Base-by-base conservation (phyloP, 805 yeast species). In the Candida anglica region DNA sequence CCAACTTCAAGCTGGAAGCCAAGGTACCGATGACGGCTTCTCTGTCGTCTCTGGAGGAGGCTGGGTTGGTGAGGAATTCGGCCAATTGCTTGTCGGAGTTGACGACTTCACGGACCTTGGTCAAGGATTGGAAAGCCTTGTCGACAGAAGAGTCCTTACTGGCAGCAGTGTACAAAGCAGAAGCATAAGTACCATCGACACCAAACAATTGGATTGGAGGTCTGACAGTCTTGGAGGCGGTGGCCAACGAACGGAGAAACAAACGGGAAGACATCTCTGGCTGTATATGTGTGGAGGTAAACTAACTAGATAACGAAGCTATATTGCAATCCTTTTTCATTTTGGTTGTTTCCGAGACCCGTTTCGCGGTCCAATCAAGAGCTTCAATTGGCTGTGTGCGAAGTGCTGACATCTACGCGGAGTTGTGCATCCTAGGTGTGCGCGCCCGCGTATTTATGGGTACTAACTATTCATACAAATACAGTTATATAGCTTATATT, bases 161-260 rank as follows among this genome's bases (percentile, higher is more conserved):
- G 37, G 98, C 82, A 15, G 98, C 97, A 36, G 89, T 73, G 78
- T 81, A 91, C 52, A 93, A 76, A 32, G 98, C 96, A 38, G 87
- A 76, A 50, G 98, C 98, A 66, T 91, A 91, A 46, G 98, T 88
- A 58, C 98, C 98, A 50, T 89, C 97, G 49, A 91, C 69, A 45
- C 98, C 98, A 56, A 77, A 91, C 60, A 91, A 75, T 75, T 88
- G 96, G 44, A 91, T 85, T 37, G 98, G 97, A 34, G 94, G 88
- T 65, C 79, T 81, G 54, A 75, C 76, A 39, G 75, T 40, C 54
- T 71, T 66, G 53, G 80, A 63, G 48, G 86, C 82, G 39, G 89
- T 66, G 55, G 94, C 91, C 71, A 83, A 61, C 38, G 81, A 67
- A 70, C 89, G 82, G 58, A 71, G 55, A 58, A 79, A 78, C 52